These are phyloP conservation scores for Sporobolomyces phaffii DNA, from an alignment of 768 basidiomycete species.

Conservation along the genomic window DNA sequence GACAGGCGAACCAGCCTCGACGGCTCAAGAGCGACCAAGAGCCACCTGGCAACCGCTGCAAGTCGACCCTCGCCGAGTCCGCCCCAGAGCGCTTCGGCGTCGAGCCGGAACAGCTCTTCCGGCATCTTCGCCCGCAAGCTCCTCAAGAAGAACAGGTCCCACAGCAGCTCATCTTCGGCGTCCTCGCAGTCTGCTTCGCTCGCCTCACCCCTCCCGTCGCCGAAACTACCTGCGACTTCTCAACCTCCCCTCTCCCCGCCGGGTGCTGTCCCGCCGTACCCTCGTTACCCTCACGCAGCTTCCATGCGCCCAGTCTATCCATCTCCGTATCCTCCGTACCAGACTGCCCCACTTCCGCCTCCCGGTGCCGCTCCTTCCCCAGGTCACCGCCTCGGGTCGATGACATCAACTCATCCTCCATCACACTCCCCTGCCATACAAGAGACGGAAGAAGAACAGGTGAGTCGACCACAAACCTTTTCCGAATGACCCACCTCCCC, in stretches of 20 bases:
- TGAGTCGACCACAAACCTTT: neutral
- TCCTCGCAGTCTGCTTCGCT: neutral
- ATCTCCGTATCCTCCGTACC: neutral
- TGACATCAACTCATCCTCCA: too few species aligned
- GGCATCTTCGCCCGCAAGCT: constrained; percentile 7
- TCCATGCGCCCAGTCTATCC: neutral
- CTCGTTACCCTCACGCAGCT: neutral
- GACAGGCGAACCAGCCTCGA: too few species aligned
- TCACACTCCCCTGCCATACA: neutral
- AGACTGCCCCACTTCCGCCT: neutral
- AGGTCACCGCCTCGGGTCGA: neutral
- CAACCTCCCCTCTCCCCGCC: neutral
- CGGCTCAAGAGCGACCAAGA: too few species aligned
- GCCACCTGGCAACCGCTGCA: too few species aligned
- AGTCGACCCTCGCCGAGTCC: too few species aligned
- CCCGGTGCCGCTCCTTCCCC: neutral
- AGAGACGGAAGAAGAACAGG: constrained; percentile 3
- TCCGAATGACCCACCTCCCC: too few species aligned
- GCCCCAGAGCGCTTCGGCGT: neutral
- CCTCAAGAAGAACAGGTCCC: neutral
- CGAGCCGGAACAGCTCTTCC: neutral
- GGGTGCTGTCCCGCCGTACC: neutral
- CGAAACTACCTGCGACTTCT: neutral
- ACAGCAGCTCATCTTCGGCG: neutral
- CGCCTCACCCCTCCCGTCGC: neutral